Conservation (phyloP, 768 basidiomycete genomes). For the Baorangia bicolor region DNA sequence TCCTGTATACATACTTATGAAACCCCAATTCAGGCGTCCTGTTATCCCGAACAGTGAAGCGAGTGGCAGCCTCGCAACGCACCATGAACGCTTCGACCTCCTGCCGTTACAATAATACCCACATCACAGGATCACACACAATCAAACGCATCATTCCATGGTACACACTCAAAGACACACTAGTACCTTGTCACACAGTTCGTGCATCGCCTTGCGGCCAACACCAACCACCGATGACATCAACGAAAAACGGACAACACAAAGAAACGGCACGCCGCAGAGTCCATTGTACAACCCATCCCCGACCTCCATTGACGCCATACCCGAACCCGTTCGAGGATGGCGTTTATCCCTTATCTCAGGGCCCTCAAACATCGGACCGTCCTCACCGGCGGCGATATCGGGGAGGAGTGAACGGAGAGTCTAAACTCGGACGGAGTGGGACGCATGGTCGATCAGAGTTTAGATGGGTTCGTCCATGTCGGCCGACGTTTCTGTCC, state of each 20-base stretch:
- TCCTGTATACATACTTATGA: too few species aligned
- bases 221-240: not conserved
- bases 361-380: not conserved
- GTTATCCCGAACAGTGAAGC: too few species aligned
- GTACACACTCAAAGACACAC: too few species aligned
- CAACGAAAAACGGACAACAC: not conserved
- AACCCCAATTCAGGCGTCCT: too few species aligned
- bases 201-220: not conserved
- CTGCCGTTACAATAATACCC: not conserved
- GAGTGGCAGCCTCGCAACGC: slow-evolving; percentile 13
- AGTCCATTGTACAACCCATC: not conserved
- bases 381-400: not conserved
- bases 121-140: not conserved
- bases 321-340: not conserved
- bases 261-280: not conserved
- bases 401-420: not conserved
- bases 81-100: not conserved
- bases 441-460: slow-evolving; percentile 13
- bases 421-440: not conserved
- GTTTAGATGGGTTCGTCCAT: slow-evolving; percentile 21
- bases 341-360: not conserved
- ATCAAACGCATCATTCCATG: too few species aligned
- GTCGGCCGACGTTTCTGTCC: slow-evolving; percentile 18
- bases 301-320: not conserved
- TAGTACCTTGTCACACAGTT: too few species aligned